Base-by-base conservation (phyloP, 2,329 filamentous ascomycete genomes). In the Clonostachys rhizophaga region DNA sequence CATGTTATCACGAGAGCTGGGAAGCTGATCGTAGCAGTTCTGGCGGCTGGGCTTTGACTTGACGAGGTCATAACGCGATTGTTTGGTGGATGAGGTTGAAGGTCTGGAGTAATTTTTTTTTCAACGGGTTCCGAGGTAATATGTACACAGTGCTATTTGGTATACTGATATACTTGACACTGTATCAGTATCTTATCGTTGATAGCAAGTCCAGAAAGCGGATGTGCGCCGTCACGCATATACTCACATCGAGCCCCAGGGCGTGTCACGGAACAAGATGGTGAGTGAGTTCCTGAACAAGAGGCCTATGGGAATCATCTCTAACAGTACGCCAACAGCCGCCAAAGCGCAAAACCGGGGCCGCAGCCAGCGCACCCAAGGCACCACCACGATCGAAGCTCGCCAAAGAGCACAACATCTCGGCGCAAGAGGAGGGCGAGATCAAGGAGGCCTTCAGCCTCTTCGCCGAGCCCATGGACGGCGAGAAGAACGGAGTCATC, bases 371-470 rank as follows among this genome's bases (percentile, higher is more conserved):
- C 49, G 55, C 60, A 44, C 55, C 63, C 47, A 71, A 62, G 61
- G 52, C 59, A 45, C 52, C 46, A 49, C 69, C 74, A 47, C 86
- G 87, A 52, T 95, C 91, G 49, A 95, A 91, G 66, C 88, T 96
- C 57, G 92, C 92, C 33, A 92, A 91, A 69, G 90, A 96, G 62
- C 84, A 96, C 76, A 86, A 91, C 65, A 83, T 97, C 60, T 86
- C 83, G 13, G 86, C 84, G 39, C 82, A 86, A 53, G 87, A 96
- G 68, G 92, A 97, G 69, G 78, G 80, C 55, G 91, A 96, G 69
- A 96, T 99, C 61, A 84, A 83, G 58, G 91, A 96, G 66, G 91
- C 91, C 13, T 97, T 94, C 66, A 76, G 80, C 18, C 78, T 97
- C 8, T 99, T 97, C 64, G 73, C 84, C 2, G 78, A 86, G 55